phyloP scores from a whole-genome alignment of 176 grass and related monocot species.

The Luzula sylvatica region DNA sequence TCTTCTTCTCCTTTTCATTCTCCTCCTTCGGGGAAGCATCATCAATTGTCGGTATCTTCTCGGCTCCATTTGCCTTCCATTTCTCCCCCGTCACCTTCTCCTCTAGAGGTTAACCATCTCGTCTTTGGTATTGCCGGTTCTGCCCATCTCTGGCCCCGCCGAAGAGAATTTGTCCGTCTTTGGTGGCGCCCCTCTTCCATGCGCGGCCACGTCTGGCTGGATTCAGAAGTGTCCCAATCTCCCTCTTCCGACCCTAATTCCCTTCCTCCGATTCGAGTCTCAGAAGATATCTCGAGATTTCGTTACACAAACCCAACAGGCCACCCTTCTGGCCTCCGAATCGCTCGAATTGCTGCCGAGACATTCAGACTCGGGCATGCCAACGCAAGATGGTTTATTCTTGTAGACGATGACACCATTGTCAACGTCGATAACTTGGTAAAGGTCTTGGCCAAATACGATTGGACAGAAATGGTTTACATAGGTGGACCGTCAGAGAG shows the following conservation, averaged over 20 bases:
- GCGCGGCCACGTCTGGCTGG: conserved; percentile 75
- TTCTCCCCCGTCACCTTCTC: conserved; percentile 30
- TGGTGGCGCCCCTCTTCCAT: conserved; percentile 71
- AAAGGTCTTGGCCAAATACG: conserved; percentile 74
- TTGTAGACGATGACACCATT: conserved; percentile 92
- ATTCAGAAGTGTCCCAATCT: conserved; percentile 25
- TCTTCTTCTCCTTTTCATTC: conserved; percentile 26
- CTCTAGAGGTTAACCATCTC: conserved; percentile 49
- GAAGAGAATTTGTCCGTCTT: conserved; percentile 67
- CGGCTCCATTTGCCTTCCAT: conserved; percentile 28
- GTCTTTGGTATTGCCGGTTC: conserved; percentile 92
- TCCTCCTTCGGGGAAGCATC: conserved; percentile 12
- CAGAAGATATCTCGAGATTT: conserved; percentile 85
- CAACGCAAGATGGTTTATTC: conserved; percentile 60
- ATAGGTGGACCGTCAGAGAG: conserved; percentile 79
- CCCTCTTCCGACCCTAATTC: conserved; percentile 21
- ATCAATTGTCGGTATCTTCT: conserved; percentile 29
- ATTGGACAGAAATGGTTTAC: conserved; percentile 95
- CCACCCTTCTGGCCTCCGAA: conserved; percentile 91
- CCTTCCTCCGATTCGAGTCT: conserved; percentile 75
- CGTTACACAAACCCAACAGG: conserved; percentile 92
- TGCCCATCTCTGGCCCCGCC: conserved; percentile 68
- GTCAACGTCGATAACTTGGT: conserved; percentile 71
- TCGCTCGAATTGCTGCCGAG: conserved; percentile 79
- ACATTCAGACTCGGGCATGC: conserved; percentile 49